Conservation (phyloP, 495 filamentous ascomycete species). For the Cercophora sp. region DNA sequence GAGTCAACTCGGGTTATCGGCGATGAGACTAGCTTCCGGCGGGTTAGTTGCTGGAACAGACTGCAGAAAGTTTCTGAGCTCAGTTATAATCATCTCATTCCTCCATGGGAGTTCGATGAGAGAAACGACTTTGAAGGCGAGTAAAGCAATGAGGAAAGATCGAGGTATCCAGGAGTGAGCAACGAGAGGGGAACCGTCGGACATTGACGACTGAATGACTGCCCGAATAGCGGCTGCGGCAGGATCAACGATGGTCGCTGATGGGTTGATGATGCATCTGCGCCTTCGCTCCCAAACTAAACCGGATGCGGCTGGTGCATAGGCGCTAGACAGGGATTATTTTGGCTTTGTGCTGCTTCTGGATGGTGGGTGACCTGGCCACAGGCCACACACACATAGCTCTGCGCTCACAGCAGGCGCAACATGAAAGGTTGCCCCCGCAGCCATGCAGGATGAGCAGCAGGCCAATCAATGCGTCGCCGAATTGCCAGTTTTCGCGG, state of each 20-base stretch:
- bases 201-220: constrained; percentile 4
- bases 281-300: constrained; percentile 20
- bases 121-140: no score
- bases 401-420: constrained; percentile 7
- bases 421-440: constrained; percentile 22
- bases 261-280: constrained; percentile 21
- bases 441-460: constrained; percentile 20
- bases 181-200: neutral
- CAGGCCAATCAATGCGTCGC: constrained; percentile 26
- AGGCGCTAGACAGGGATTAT: constrained; percentile 27
- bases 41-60: no score
- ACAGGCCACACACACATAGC: constrained; percentile 9
- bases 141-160: no score
- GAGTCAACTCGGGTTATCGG: constrained; percentile 12
- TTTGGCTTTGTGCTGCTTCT: constrained; percentile 22
- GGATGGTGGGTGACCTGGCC: constrained; percentile 24
- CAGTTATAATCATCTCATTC: constrained; percentile 1
- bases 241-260: constrained; percentile 19
- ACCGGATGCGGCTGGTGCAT: constrained; percentile 11
- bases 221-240: constrained; percentile 3
- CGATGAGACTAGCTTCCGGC: no score
- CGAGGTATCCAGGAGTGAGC: constrained; percentile 10
- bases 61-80: no score
- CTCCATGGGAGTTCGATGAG: neutral
- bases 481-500: constrained; percentile 20